Conservation (phyloP, 2,329 filamentous ascomycete genomes). For the Alternaria arbusti region DNA sequence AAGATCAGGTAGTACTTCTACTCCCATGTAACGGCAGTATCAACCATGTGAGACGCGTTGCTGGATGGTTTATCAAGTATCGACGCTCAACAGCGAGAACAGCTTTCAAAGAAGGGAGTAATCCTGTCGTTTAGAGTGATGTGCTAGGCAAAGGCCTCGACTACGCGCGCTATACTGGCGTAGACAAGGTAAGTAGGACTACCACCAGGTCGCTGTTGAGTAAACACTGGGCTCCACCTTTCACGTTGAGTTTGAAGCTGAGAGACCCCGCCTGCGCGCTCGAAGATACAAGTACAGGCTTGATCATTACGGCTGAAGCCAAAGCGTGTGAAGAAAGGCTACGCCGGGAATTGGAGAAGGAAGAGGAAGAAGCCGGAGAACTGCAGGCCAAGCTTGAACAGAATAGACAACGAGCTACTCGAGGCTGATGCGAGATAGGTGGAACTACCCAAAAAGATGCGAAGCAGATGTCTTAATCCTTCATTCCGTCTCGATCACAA, state of each 20-base stretch:
- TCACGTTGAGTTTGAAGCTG: neutral
- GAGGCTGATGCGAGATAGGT: neutral
- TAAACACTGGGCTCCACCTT: neutral
- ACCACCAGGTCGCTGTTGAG: neutral
- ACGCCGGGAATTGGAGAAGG: neutral
- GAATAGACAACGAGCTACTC: neutral
- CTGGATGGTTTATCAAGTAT: neutral
- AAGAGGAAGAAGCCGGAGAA: neutral
- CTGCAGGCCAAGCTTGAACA: neutral
- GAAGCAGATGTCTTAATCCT: neutral
- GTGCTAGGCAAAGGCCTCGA: neutral
- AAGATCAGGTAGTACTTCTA: neutral
- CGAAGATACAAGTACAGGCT: neutral
- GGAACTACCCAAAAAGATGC: neutral
- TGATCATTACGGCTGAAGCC: neutral
- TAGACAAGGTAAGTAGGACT: neutral
- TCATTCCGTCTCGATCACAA: neutral
- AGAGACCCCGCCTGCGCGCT: neutral
- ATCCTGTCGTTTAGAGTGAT: neutral
- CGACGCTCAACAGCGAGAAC: neutral
- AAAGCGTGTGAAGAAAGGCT: neutral
- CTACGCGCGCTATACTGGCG: neutral
- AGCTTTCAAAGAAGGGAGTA: neutral
- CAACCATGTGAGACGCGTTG: neutral
- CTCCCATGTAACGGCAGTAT: neutral